phyloP scores from a whole-genome alignment of 2,329 filamentous ascomycete species.

The Dactylellina leptospora region DNA sequence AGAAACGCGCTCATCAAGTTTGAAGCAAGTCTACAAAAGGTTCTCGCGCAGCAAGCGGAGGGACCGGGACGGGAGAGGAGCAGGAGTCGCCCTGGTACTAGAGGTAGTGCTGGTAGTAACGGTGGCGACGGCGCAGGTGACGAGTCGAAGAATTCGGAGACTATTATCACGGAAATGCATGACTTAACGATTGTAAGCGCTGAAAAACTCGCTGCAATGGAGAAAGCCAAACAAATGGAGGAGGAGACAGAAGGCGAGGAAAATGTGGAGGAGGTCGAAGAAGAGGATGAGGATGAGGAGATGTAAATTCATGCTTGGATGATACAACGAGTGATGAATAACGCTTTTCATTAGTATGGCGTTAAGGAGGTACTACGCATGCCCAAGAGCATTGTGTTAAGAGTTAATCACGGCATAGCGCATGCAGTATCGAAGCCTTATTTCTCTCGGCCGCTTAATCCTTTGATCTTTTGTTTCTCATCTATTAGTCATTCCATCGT shows the following conservation, averaged over 20 bases:
- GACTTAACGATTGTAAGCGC: slow-evolving; percentile 64
- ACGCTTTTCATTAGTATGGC: slow-evolving; percentile 5
- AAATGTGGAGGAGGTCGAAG: slow-evolving; percentile 56
- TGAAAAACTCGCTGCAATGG: slow-evolving; percentile 61
- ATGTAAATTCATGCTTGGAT: not conserved
- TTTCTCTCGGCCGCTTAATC: no score
- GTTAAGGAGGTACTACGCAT: slow-evolving; percentile 6
- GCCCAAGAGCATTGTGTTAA: no score
- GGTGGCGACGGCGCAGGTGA: slow-evolving; percentile 60
- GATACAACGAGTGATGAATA: not conserved
- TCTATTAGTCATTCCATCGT: slow-evolving; percentile 40
- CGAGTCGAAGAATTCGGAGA: slow-evolving; percentile 56
- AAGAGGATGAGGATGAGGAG: not conserved
- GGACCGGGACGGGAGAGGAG: slow-evolving; percentile 54
- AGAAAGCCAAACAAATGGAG: slow-evolving; percentile 57
- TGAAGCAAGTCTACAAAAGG: slow-evolving; percentile 73
- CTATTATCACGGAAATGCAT: slow-evolving; percentile 57
- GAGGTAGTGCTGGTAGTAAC: slow-evolving; percentile 60
- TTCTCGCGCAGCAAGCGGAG: slow-evolving; percentile 67
- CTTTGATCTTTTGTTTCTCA: slow-evolving; percentile 6
- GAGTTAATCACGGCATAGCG: no score
- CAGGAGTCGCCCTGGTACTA: slow-evolving; percentile 60
- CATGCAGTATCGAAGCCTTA: no score
- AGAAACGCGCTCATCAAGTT: slow-evolving; percentile 74
- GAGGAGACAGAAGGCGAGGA: slow-evolving; percentile 59